Conservation (phyloP, 2,329 filamentous ascomycete species). For the Hypoxylon sp. region DNA sequence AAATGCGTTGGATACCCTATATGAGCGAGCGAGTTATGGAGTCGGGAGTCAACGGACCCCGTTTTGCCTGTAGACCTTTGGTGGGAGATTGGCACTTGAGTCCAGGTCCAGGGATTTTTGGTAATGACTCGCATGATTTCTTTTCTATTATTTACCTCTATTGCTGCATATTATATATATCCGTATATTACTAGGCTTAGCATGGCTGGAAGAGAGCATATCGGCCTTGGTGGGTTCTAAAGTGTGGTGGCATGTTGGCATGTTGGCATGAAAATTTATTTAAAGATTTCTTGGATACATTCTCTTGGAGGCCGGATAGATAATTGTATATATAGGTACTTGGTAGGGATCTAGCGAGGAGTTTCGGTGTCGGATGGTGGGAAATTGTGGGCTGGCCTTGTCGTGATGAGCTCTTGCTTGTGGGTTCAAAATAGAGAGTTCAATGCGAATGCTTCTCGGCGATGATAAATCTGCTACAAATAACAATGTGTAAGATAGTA, state of each 20-base stretch:
- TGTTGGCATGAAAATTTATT: constrained; percentile 9
- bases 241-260: constrained; percentile 14
- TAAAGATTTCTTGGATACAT: constrained; percentile 9
- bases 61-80: constrained; percentile 7
- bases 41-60: neutral
- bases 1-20: constrained; percentile 36
- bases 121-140: constrained; percentile 24
- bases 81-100: constrained; percentile 29
- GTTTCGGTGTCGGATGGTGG: constrained; percentile 22
- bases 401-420: neutral
- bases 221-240: constrained; percentile 1
- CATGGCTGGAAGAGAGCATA: constrained; percentile 29
- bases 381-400: neutral
- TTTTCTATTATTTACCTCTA: constrained; percentile 17
- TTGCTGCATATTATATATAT: constrained; percentile 12
- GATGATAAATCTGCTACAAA: neutral
- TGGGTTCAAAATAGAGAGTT: neutral
- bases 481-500: neutral
- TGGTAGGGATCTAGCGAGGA: constrained; percentile 22
- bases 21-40: constrained; percentile 10
- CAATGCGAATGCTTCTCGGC: neutral
- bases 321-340: constrained; percentile 1
- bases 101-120: constrained; percentile 13
- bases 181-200: constrained; percentile 12
- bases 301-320: neutral